These are phyloP conservation scores for Russula abietina DNA, from an alignment of 768 basidiomycete species.

Conservation along the genomic window DNA sequence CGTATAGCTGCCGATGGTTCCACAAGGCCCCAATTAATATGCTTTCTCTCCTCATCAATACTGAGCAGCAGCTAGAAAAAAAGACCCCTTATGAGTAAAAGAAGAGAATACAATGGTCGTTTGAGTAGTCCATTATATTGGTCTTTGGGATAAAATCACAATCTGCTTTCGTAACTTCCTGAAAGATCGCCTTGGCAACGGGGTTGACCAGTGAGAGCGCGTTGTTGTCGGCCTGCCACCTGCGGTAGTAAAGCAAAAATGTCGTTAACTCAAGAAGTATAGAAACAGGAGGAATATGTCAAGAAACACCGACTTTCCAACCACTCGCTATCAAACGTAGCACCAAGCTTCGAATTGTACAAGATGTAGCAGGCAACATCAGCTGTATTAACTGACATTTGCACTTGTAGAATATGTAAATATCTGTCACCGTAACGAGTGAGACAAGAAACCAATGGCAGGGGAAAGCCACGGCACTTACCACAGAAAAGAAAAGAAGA, in stretches of 20 bases:
- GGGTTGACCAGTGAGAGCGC: slow-evolving; percentile 61
- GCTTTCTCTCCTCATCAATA: slow-evolving; percentile 57
- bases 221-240: slow-evolving; percentile 59
- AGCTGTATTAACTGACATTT: slow-evolving; percentile 67
- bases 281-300: too few species aligned
- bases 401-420: too few species aligned
- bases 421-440: too few species aligned
- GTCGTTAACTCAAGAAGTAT: not conserved
- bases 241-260: slow-evolving; percentile 24
- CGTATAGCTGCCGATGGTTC: slow-evolving; percentile 85
- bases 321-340: slow-evolving; percentile 74
- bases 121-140: slow-evolving; percentile 89
- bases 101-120: slow-evolving; percentile 26
- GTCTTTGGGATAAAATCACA: slow-evolving; percentile 67
- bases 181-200: slow-evolving; percentile 65
- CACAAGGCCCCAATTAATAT: slow-evolving; percentile 73
- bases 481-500: too few species aligned
- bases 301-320: slow-evolving; percentile 48
- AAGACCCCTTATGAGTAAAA: not conserved
- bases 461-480: too few species aligned
- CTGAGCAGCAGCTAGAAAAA: slow-evolving; percentile 58
- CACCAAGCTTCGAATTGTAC: slow-evolving; percentile 46
- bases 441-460: too few species aligned
- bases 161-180: slow-evolving; percentile 62
- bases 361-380: too few species aligned